Percentiles rank a stretch among this genome's conserved stretches.
Conservation (phyloP, 371 early-diverging fungal genomes). For the Mortierella sp. region DNA sequence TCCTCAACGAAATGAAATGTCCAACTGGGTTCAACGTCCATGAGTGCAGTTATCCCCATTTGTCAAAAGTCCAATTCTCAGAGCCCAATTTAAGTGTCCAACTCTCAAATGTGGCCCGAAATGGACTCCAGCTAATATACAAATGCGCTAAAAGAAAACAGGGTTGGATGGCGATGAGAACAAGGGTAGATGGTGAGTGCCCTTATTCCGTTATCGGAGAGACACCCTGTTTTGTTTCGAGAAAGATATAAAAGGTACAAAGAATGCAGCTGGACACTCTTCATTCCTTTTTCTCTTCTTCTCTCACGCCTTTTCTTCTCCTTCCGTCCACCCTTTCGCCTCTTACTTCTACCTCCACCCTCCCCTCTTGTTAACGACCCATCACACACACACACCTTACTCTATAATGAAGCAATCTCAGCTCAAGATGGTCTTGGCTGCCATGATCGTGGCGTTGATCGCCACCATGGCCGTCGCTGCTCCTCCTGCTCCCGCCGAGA, state of each 20-base stretch:
- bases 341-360: not conserved
- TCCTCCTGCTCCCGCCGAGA: conserved; percentile 18
- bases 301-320: not conserved
- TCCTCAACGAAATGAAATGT: not conserved
- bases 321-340: not conserved
- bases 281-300: not conserved
- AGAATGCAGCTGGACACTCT: not conserved
- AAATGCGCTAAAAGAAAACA: not conserved
- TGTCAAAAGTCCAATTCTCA: not conserved
- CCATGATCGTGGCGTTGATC: conserved; percentile 27
- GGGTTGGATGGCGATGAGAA: too few relatives aligned
- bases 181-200: not conserved
- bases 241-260: not conserved
- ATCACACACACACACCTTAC: not conserved
- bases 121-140: not conserved
- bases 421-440: conserved; percentile 25
- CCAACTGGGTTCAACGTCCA: too few relatives aligned
- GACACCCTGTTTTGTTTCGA: not conserved
- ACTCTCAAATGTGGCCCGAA: not conserved
- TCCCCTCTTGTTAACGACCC: not conserved
- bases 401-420: conserved; percentile 30
- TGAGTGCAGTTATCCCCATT: not conserved
- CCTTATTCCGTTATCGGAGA: not conserved
- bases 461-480: conserved; percentile 29
- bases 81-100: not conserved